These are phyloP conservation scores for Starmera pachycereana DNA, from an alignment of 805 yeast species.

Conservation along the genomic window DNA sequence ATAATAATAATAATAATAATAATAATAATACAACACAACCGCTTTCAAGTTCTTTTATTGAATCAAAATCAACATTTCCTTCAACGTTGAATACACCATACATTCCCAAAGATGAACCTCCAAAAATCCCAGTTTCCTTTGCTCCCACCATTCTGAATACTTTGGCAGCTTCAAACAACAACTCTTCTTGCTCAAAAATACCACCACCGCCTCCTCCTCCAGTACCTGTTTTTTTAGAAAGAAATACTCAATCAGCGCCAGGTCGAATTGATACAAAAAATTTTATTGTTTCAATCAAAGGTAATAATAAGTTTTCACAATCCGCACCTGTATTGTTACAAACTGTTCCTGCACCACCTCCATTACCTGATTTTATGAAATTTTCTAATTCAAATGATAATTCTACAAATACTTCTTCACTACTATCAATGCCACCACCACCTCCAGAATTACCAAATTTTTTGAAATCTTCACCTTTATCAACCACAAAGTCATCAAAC, in stretches of 20 bases:
- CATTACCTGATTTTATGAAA: slow-evolving; percentile 11
- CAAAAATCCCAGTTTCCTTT: too few relatives aligned
- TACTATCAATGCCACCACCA: slow-evolving; percentile 26
- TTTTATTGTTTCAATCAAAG: background rate
- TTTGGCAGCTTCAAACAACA: background rate
- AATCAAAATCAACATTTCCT: slow-evolving; percentile 11
- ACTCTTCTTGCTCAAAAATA: background rate
- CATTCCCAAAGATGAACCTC: too few relatives aligned
- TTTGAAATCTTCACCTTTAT: slow-evolving; percentile 6
- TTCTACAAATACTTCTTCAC: slow-evolving; percentile 8
- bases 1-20: too few relatives aligned
- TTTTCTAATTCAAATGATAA: background rate
- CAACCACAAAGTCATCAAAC: slow-evolving; percentile 3
- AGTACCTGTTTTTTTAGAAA: slow-evolving; percentile 3
- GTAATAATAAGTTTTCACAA: background rate
- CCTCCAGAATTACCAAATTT: slow-evolving; percentile 12
- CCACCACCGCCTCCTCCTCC: slow-evolving; percentile 26
- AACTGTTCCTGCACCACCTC: slow-evolving; percentile 6
- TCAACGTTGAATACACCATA: background rate
- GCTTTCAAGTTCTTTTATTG: slow-evolving; percentile 6
- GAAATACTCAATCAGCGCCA: background rate
- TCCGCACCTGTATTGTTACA: slow-evolving; percentile 12
- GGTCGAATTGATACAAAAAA: background rate
- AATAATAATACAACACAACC: background rate
- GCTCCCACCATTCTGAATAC: background rate